A percentile compares a stretch with the other conserved stretches of the same genome.
phyloP scores from a whole-genome alignment of 805 yeast genomes.

The Ogataea dorogensis region DNA sequence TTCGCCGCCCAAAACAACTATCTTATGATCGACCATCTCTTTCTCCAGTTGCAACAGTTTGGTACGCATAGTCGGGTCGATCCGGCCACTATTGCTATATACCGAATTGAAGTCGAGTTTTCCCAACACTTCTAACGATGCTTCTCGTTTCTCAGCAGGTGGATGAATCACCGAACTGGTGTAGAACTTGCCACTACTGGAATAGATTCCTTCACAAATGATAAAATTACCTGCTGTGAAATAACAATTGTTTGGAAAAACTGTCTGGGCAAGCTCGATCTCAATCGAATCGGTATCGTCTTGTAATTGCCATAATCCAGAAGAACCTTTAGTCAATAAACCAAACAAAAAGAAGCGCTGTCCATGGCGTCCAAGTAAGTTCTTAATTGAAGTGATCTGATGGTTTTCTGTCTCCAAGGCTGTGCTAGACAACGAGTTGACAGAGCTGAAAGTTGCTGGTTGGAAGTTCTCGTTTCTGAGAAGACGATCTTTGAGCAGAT shows the following conservation, averaged over 20 bases:
- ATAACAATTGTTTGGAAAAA: slow-evolving; percentile 62
- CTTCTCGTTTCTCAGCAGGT: slow-evolving; percentile 73
- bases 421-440: slow-evolving; percentile 41
- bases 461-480: slow-evolving; percentile 76
- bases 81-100: slow-evolving; percentile 40
- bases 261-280: slow-evolving; percentile 60
- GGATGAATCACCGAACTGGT: slow-evolving; percentile 83
- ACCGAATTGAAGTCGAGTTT: slow-evolving; percentile 59
- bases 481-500: slow-evolving; percentile 66
- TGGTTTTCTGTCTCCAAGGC: slow-evolving; percentile 18
- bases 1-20: slow-evolving; percentile 75
- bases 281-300: slow-evolving; percentile 77
- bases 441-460: slow-evolving; percentile 42
- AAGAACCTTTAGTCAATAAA: slow-evolving; percentile 56
- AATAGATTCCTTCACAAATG: slow-evolving; percentile 81
- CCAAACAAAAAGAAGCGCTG: slow-evolving; percentile 77
- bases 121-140: slow-evolving; percentile 70
- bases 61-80: slow-evolving; percentile 58
- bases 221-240: slow-evolving; percentile 75
- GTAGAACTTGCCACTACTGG: slow-evolving; percentile 66
- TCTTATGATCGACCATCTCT: slow-evolving; percentile 51
- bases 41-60: slow-evolving; percentile 57
- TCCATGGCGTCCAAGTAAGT: slow-evolving; percentile 82
- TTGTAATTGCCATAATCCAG: slow-evolving; percentile 73
- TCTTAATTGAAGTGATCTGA: slow-evolving; percentile 71